Evolutionary conservation across 2,329 filamentous ascomycete genomes (phyloP), one percentile per base, ranked within the genome.

Genomic region (Ophiostoma perfectum): DNA sequence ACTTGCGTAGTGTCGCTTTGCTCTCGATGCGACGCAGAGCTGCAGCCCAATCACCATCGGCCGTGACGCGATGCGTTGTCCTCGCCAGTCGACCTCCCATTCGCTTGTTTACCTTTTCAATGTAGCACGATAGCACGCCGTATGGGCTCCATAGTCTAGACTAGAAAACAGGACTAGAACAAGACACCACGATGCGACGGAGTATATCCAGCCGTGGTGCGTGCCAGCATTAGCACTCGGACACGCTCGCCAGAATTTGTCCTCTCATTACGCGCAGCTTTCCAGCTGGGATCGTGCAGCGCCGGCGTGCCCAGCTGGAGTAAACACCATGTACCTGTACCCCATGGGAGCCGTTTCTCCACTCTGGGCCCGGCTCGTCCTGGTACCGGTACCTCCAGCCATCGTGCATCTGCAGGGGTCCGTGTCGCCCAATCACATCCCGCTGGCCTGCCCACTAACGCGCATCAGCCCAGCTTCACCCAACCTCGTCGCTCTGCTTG

Each of bases 381-480:
- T n/a, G 12, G 62, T 64, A 64, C 16, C 58, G 39, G 38, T 64
- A 64, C 62, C 12, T 64, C 0, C 14, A 27, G 27, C 27, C 41
- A 41, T 42, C n/a, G 0, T 64, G 16, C 5, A 64, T 18, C 9
- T 5, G 27, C 68, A 69, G 60, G 68, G 68, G 62, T 65, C 49
- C 27, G 1, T 4, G 0, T 2, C 14, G 18, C 7, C 68, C 68
- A 69, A 69, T 69, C 14, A 49, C 2, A 63, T 1, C 8, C 18
- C 39, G 5, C 66, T 49, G 67, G 42, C 47, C 14, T 12, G 47
- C 9, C 67, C 67, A 44, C 65, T 55, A 41, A 42, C 63, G 63
- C 18, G 63, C 60, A 64, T 64, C 64, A 66, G 63, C 67, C 67
- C 67, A 66, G 52, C 67, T 65, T 68, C 62, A 64, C 63, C 63